phyloP scores from a whole-genome alignment of 23 red algal species.

The Chondrus crispus region DNA sequence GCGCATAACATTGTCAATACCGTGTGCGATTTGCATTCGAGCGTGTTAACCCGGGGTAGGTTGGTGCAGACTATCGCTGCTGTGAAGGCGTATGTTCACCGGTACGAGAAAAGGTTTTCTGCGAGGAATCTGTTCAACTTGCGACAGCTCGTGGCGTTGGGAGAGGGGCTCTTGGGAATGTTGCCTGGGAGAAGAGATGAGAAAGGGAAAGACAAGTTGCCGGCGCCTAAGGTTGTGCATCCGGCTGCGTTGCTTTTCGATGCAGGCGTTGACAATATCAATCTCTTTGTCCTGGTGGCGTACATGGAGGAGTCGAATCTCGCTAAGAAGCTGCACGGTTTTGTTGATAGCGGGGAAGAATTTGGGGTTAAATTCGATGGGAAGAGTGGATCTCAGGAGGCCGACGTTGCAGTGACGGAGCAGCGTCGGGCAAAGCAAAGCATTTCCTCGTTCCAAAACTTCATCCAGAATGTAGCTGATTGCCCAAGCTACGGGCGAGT shows the following conservation, averaged over 20 bases:
- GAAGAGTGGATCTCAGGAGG: neutral
- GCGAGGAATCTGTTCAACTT: constrained; percentile 61
- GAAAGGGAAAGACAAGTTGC: neutral
- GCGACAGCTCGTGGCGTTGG: constrained; percentile 50
- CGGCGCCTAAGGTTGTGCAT: constrained; percentile 12
- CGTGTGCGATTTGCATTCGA: constrained; percentile 71
- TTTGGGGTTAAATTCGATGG: neutral
- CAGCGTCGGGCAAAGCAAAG: constrained; percentile 25
- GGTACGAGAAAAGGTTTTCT: constrained; percentile 59
- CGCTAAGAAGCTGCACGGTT: constrained; percentile 63
- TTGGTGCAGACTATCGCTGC: constrained; percentile 2
- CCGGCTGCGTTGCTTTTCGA: constrained; percentile 66
- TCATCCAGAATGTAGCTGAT: constrained; percentile 20
- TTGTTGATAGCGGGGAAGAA: constrained; percentile 49
- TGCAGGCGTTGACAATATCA: constrained; percentile 87
- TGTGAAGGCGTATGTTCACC: constrained; percentile 35
- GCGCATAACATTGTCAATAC: constrained; percentile 90
- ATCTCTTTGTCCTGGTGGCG: constrained; percentile 63
- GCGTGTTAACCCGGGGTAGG: constrained; percentile 2
- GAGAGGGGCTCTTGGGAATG: constrained; percentile 23
- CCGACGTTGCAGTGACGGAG: neutral
- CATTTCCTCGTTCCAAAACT: constrained; percentile 26
- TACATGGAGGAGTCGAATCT: constrained; percentile 51
- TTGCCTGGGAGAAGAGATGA: neutral
- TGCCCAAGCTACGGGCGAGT: constrained; percentile 36